A percentile compares a stretch with the other conserved stretches of the same genome.
phyloP scores from a whole-genome alignment of 2,329 filamentous ascomycete species.

The Ophiosphaerella herpotricha region DNA sequence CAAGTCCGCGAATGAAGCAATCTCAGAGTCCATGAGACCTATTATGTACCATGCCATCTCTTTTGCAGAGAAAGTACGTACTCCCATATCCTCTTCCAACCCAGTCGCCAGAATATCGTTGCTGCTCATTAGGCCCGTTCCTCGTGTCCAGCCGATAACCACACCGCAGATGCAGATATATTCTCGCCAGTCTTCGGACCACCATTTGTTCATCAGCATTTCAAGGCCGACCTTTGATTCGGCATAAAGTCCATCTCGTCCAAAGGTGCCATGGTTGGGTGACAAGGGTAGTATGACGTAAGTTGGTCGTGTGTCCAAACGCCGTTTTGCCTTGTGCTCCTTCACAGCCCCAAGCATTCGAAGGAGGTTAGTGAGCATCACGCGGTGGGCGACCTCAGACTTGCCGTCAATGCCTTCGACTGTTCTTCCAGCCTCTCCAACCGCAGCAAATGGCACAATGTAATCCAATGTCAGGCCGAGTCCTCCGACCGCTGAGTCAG shows the following conservation, averaged over 20 bases:
- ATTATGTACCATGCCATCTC: slow-evolving; percentile 52
- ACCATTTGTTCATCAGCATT: slow-evolving; percentile 41
- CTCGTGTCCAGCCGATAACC: slow-evolving; percentile 54
- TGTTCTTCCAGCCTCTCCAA: slow-evolving; percentile 68
- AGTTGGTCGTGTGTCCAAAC: slow-evolving; percentile 48
- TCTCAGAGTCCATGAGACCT: slow-evolving; percentile 54
- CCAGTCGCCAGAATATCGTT: slow-evolving; percentile 59
- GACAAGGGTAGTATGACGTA: slow-evolving; percentile 51
- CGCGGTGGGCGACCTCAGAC: slow-evolving; percentile 85
- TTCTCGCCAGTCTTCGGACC: slow-evolving; percentile 50
- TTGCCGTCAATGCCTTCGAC: slow-evolving; percentile 38
- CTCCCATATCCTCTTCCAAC: slow-evolving; percentile 60
- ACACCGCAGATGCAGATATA: slow-evolving; percentile 50
- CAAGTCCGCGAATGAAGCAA: slow-evolving; percentile 87
- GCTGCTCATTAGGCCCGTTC: slow-evolving; percentile 50
- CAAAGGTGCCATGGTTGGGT: slow-evolving; percentile 52
- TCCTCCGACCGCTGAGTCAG: slow-evolving; percentile 18
- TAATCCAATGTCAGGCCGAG: slow-evolving; percentile 73
- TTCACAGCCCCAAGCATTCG: slow-evolving; percentile 77
- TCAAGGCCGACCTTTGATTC: slow-evolving; percentile 52
- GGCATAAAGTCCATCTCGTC: slow-evolving; percentile 51
- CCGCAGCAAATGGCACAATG: slow-evolving; percentile 51
- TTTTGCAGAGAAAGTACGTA: slow-evolving; percentile 47
- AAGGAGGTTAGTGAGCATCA: slow-evolving; percentile 94
- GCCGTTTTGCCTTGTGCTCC: slow-evolving; percentile 59